Evolutionary conservation across 495 filamentous ascomycete species (phyloP), one percentile per base, ranked within the genome.

Genomic region (Tuber aestivum): DNA sequence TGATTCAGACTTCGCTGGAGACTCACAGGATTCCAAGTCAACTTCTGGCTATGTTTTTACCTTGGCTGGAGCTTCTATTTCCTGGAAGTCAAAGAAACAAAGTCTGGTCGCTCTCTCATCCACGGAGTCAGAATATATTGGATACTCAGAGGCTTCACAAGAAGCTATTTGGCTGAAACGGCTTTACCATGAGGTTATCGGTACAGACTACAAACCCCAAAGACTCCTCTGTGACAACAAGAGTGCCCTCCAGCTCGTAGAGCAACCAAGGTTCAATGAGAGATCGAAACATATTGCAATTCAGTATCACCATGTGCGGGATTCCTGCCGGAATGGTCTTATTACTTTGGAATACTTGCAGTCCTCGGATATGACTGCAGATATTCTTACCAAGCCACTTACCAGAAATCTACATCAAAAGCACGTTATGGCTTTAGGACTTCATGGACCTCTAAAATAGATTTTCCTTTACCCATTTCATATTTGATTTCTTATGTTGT

Each of bases 11-110:
- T 50, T 50, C 8, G 21, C 45, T 12, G 45, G 45, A 3, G 45
- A n/a, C 9, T n/a, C 21, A 8, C 45, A 23, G 5, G 45, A 50
- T 50, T 50, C 45, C 1, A 50, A 50, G 21, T 50, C 21, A 1
- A 50, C 45, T n/a, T 70, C 69, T 20, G 7, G n/a, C 35, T 37
- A 37, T 41, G 40, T 70, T 0, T 70, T 70, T 70, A 70, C 69
- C 35, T 37, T 70, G 27, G 35, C 32, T 37, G n/a, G 69, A 37
- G 69, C 69, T 37, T 37, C 27, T 0, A 41, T 70, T 32, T 37
- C 69, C 69, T 70, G 69, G 69, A 70, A 70, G 69, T 20, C 69
- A n/a, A 37, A 70, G 69, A 70, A 70, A 37, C 27, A 70, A n/a
- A 37, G 35, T 20, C 32, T 41, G 6, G 69, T 70, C 1, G 69